Evolutionary conservation across 2,329 filamentous ascomycete species (phyloP), one percentile per base, ranked within the genome.

Genomic region (Nemania diffusa): DNA sequence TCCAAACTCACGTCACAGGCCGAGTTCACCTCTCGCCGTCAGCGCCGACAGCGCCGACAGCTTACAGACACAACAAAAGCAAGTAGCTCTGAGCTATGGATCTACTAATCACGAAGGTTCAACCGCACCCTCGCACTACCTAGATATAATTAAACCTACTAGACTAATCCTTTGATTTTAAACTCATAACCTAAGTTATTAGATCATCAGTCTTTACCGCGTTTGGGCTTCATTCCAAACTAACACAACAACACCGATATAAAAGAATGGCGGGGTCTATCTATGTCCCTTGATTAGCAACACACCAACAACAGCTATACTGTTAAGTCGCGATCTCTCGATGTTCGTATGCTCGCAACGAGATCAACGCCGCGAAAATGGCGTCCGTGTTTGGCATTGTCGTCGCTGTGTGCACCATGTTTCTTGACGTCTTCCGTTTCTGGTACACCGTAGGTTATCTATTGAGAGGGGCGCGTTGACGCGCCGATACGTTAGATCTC

Each of bases 391-490:
- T 75, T 29, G 70, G 66, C 50, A 77, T 84, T 67, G 76, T 82
- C 53, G 72, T 82, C 67, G 82, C 85, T 50, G 76, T 90, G 65
- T 86, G 85, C 80, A 83, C 83, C 69, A 84, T 91, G 80, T 76
- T 91, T 40, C 76, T 88, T 37, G 88, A 91, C 69, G 88, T 91
- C 56, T 78, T 84, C 66, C 79, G 82, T 50, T 91, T 90, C 76
- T 91, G 89, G 89, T 84, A 84, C 77, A 81, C 83, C 77, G 90
- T 91, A 67, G 55, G 68, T 78, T 29, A 17, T 42, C 48, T 29
- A 48, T 22, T 22, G 17, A n/a, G 24, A 13, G n/a, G 53, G 34
- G 17, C 13, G 27, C 13, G 13, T 17, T 24, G 29, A 42, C 17
- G 37, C 20, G 17, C 27, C 48, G n/a, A 53, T 50, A 26, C 17